Evolutionary conservation across 257 asterid genomes (phyloP), one percentile per base, ranked within the genome.

Genomic region (Verbena officinalis): DNA sequence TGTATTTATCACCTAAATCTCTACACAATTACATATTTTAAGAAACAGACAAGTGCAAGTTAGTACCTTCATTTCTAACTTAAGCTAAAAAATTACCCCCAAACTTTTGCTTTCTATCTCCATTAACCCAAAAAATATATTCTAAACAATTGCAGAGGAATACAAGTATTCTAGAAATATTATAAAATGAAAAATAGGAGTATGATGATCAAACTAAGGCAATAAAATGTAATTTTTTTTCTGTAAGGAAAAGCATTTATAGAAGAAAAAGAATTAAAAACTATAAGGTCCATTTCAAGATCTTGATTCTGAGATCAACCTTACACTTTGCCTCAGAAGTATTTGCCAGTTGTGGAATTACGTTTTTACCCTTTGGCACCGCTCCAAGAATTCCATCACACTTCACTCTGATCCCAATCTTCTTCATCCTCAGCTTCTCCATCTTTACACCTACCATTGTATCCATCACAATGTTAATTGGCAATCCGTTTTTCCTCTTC

Each of bases 291-390:
- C 88, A 81, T 81, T 80, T 86, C 83, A 78, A 89, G 86, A 91
- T 86, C 95, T 89, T 91, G 90, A 91, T 72, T 78, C 79, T 79
- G 46, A 83, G 89, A 84, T 88, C 95, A 66, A 86, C 95, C 94
- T 81, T 75, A 76, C 98, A 91, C 68, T 85, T 77, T 2, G 91
- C 86, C 0, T 62, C 60, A 8, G 74, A 7, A 14, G 78, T 71
- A 43, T 86, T 50, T 9, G 97, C 90, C 36, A 65, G 53, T 0
- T 70, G 78, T 36, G 95, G 76, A 68, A 0, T 69, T 48, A 72
- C 79, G 3, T 42, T 74, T 79, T 76, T 86, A 9, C 87, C 91
- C 84, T 71, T 92, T 8, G 95, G 96, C 22, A 81, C 61, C 52
- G 49, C 14, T 12, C 97, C 96, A 45, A 63, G 89, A n/a, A 92